These are phyloP conservation scores for Clavariopsis aquatica DNA, from an alignment of 495 filamentous ascomycete genomes.

Conservation along the genomic window DNA sequence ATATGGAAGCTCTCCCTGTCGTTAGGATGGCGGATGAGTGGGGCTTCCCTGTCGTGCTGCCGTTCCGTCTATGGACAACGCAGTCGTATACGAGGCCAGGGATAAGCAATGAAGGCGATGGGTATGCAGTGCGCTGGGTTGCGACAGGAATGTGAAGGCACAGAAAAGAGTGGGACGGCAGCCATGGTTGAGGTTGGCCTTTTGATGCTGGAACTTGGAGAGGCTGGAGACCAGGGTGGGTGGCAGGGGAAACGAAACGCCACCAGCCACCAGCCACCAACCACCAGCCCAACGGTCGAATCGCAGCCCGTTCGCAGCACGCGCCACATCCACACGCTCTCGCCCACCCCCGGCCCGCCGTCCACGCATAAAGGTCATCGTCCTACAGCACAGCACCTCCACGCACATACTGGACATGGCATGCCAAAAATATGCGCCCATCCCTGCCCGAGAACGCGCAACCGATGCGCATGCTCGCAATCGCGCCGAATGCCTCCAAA, in stretches of 20 bases:
- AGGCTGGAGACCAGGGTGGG: not conserved
- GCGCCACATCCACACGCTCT: not conserved
- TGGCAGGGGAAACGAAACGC: slow-evolving; percentile 8
- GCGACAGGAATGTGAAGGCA: not conserved
- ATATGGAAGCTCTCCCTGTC: slow-evolving; percentile 20
- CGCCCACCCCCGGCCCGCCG: not conserved
- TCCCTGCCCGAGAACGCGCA: not conserved
- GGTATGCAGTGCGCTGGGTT: slow-evolving; percentile 10
- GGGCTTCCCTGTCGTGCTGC: slow-evolving; percentile 12
- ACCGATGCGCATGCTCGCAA: not conserved
- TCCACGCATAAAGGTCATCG: not conserved
- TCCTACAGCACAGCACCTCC: not conserved
- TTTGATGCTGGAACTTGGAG: slow-evolving; percentile 5
- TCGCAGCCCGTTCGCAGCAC: not conserved
- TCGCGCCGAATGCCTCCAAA: no score
- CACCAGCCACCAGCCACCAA: slow-evolving; percentile 9
- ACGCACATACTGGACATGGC: not conserved
- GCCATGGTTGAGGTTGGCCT: not conserved
- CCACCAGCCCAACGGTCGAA: not conserved
- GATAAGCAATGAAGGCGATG: not conserved
- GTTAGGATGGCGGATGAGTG: not conserved
- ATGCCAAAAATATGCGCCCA: not conserved
- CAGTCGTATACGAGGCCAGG: not conserved
- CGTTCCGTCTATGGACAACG: not conserved
- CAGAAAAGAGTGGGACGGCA: not conserved